Evolutionary conservation across 2,329 filamentous ascomycete genomes (phyloP).

Genomic region (Pestalotiopsis sp.): DNA sequence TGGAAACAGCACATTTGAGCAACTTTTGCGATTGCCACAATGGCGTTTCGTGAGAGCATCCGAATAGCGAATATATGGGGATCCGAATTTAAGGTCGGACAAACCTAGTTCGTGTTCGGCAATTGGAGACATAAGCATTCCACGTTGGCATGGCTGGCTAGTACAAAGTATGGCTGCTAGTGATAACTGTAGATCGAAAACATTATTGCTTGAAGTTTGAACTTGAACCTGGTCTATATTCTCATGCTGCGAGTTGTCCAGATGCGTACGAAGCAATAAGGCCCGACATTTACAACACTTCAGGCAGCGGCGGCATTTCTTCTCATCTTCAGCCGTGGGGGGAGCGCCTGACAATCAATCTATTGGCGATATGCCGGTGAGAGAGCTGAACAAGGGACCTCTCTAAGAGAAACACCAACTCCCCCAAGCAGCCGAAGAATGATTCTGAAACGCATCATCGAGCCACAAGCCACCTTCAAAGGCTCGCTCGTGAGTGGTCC

Average conservation of each 20-base stretch:
- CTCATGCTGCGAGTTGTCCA: background rate
- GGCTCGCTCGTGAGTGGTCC: background rate
- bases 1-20: background rate
- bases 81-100: no score
- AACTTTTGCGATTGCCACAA: background rate
- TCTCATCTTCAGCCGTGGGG: background rate
- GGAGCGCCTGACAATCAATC: background rate
- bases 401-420: background rate
- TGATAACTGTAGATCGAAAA: no score
- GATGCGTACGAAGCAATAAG: background rate
- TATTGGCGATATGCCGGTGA: background rate
- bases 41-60: background rate
- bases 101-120: no score
- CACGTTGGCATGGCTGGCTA: background rate
- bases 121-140: no score
- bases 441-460: background rate
- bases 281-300: background rate
- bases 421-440: background rate
- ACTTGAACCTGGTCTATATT: no score
- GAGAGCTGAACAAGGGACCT: background rate
- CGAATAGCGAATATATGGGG: background rate
- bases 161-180: background rate
- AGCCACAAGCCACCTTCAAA: background rate
- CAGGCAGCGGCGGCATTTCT: background rate
- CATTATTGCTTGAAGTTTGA: no score